Base-by-base conservation (phyloP, 331 rosid species). In the Quercus lobata region DNA sequence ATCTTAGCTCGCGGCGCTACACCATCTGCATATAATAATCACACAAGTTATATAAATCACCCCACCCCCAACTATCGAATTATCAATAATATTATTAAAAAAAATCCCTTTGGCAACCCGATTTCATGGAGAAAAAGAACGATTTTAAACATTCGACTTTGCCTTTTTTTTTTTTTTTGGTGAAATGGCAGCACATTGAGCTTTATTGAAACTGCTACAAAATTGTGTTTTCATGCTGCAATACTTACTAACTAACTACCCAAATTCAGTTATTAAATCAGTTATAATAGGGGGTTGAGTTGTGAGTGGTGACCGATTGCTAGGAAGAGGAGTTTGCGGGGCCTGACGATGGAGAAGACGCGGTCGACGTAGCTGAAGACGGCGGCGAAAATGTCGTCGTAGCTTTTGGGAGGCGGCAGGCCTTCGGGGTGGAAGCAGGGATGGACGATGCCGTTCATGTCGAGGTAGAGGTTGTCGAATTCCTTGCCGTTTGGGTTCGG, bases 1-100 rank as follows among this genome's bases (percentile, higher is more conserved):
- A 80, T 80, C 78, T 80, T 80, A 41, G 84, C 84, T 44, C 84
- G 76, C 17, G 84, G 84, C 3, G 84, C 84, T 25, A 80, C 84
- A 41, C 84, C 84, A 17, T 80, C 84, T 80, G 62, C 79, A 54
- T 17, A 41, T 2, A 41, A 41, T 2, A 41, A 41, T 41, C 46
- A 41, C 46, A 37, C 44, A 7, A 37, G 44, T 37, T 7, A 7
- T 37, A 10, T 37, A 7, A 37, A 37, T 37, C 44, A 37, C 44
- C 44, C 44, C 44, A 37, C 44, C 44, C 44, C 44, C 10, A 8
- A 8, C 12, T 41, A 41, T 41, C 12, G 1, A 41, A 41, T 37
- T 37, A 37, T 37, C 0, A 7, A 37, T 37, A 35, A 6, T 6
- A 27, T 27, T 27, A 2, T 27, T 27, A 27, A 27, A 27, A 25